Conservation (phyloP, 306 rosid genomes). For the Rubus idaeus region DNA sequence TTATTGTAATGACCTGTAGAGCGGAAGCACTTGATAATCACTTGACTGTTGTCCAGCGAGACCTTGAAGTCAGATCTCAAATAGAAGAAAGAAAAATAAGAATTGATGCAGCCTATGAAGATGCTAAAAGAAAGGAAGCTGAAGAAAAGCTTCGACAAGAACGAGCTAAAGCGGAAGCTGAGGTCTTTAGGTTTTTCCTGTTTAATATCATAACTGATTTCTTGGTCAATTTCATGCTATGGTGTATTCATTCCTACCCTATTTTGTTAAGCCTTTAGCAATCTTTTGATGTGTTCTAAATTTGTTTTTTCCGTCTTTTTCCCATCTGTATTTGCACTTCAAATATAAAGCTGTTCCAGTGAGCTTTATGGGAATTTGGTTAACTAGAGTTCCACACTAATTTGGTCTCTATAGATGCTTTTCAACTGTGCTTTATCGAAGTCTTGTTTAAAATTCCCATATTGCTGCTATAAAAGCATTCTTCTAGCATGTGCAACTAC, state of each 20-base stretch:
- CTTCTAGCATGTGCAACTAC: not conserved
- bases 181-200: slow-evolving; percentile 43
- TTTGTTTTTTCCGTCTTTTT: not conserved
- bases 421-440: too few species aligned
- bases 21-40: slow-evolving; percentile 92
- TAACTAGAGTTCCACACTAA: not conserved
- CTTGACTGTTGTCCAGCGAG: slow-evolving; percentile 77
- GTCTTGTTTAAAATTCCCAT: not conserved
- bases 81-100: slow-evolving; percentile 89
- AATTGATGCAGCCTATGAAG: slow-evolving; percentile 87
- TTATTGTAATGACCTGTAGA: slow-evolving; percentile 38
- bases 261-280: not conserved
- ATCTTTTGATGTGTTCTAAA: not conserved
- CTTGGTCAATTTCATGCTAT: slow-evolving; percentile 6
- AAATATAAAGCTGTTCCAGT: slow-evolving; percentile 19
- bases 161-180: slow-evolving; percentile 81
- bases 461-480: not conserved
- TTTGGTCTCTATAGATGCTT: not conserved
- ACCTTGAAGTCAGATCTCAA: slow-evolving; percentile 80
- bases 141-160: slow-evolving; percentile 84
- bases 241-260: not conserved
- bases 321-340: not conserved
- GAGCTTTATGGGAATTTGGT: not conserved
- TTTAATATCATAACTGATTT: slow-evolving; percentile 18
- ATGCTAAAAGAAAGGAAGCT: slow-evolving; percentile 81